A percentile compares a stretch with the other conserved stretches of the same genome.
phyloP scores from a whole-genome alignment of 139 green algal species.

The Ettlia oleoabundans region DNA sequence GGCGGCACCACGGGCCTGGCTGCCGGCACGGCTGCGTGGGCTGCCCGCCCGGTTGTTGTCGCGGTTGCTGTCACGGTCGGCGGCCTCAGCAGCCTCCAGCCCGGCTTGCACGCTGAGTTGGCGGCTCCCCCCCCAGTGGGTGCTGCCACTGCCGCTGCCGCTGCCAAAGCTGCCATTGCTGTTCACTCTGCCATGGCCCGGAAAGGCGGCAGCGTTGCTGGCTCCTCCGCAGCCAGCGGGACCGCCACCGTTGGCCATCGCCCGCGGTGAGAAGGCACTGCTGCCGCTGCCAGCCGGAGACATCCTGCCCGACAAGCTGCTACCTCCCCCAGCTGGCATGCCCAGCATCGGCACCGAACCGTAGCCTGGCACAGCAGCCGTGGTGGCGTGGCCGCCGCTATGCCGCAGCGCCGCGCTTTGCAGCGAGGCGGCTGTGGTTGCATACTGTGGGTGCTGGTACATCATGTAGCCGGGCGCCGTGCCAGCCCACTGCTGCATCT shows the following conservation, averaged over 20 bases:
- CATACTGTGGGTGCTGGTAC: constrained; percentile 28
- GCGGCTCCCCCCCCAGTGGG: not conserved
- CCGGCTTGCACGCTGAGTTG: not conserved
- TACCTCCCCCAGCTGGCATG: not conserved
- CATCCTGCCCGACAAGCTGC: not conserved
- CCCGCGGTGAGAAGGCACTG: not conserved
- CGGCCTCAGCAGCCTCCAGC: not conserved
- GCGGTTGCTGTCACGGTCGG: not conserved
- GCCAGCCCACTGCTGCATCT: constrained; percentile 34
- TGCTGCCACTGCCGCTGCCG: not conserved
- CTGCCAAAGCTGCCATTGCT: not conserved
- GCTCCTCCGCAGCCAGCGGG: not conserved
- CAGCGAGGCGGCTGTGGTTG: not conserved
- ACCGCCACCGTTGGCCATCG: not conserved
- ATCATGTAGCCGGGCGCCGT: constrained; percentile 15
- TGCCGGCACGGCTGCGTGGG: not conserved
- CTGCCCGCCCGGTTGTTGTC: not conserved
- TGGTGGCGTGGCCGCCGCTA: not conserved
- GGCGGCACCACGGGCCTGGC: not conserved
- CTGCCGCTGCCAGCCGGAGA: not conserved
- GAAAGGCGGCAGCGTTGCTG: not conserved
- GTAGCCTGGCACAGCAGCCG: no score
- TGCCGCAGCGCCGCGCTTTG: not conserved
- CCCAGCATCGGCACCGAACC: no score
- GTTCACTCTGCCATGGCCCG: not conserved